Base-by-base conservation (phyloP, 1,284 basidiomycete species). In the Meira nashicola region DNA sequence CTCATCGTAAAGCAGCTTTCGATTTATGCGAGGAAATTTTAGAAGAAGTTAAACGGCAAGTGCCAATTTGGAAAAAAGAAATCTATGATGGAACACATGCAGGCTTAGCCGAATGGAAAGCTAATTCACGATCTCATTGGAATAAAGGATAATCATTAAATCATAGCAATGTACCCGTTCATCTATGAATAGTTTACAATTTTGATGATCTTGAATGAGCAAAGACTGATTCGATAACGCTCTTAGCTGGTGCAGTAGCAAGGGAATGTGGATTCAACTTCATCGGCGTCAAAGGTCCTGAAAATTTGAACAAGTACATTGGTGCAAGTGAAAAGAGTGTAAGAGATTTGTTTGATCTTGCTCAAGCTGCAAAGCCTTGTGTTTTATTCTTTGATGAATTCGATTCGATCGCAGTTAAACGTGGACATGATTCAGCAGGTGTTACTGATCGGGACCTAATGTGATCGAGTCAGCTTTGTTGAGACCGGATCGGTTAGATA, bases 341-440 rank as follows among this genome's bases (percentile, higher is more conserved):
- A 2, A 85, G 95, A 51, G 94, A 98, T 74, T 81, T 98, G 39
- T 99, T 99, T 67, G 94, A 97, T 67, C 83, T 94, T 40, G 95
- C 95, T 0, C 88, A 87, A 62, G 89, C 92, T 1, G 95, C 95
- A 15, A 96, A 95, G 79, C 95, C 95, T 0, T 99, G 95, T 78
- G 88, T 98, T 8, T 81, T 99, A 51, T 99, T 98, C 82, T 98
- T 98, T 74, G 95, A 99, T 78, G 95, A 99, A 79, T 98, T 99
- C 73, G 95, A 99, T 76, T 92, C 93, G 2, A 96, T 99, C 60
- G 95, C 94, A 6, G 92, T 94, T 0, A 96, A 95, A 78, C 84
- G 92, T 61, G 95, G 95, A 0, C 95, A 98, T 76, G 95, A 99
- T 77, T 94, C 90, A 63, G 98, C 95, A 0, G 95, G 95, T 50